Evolutionary conservation across 1,284 basidiomycete species (phyloP), one percentile per base, ranked within the genome.

Genomic region (Pascua sp.): DNA sequence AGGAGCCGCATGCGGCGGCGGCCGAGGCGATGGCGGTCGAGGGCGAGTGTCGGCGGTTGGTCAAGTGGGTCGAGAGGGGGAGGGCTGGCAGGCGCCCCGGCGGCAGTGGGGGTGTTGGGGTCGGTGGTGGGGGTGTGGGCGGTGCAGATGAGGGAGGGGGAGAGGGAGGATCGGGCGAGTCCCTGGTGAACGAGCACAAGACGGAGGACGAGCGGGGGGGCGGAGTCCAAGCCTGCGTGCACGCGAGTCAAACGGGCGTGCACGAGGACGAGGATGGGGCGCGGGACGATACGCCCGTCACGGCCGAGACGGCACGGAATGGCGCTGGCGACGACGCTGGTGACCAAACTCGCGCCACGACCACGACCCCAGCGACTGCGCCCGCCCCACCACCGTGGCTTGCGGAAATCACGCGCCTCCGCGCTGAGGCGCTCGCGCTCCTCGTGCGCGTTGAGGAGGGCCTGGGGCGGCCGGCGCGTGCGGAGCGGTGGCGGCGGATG

Each of bases 401-500:
- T 4, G 40, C 24, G 8, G 47, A 57, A 13, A 42, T 66, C 12
- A 38, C 39, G 15, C 43, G 11, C 8, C 16, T 72, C 17, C 46
- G 66, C 37, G 56, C 59, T 32, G 56, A 62, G n/a, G 63, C 62
- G 1, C 49, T 67, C 32, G 47, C 39, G 11, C 36, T 59, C 17
- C 44, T 70, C 49, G 63, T 65, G 0, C 9, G 42, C 11, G 62
- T 72, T 8, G 66, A 74, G 44, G 63, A 66, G 49, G 65, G 56
- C 9, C 54, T 69, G 2, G 72, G 72, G 2, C 51, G 65, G 12
- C 42, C 38, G 4, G 59, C 52, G 0, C 60, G 68, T 36, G 68
- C 66, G 1, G 63, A 69, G 36, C 54, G 67, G 38, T 50, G 51
- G 39, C 44, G 49, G 2, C 38, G 43, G 40, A 47, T 55, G 9